phyloP scores from a whole-genome alignment of 306 rosid species.

The Calophaca sinica region DNA sequence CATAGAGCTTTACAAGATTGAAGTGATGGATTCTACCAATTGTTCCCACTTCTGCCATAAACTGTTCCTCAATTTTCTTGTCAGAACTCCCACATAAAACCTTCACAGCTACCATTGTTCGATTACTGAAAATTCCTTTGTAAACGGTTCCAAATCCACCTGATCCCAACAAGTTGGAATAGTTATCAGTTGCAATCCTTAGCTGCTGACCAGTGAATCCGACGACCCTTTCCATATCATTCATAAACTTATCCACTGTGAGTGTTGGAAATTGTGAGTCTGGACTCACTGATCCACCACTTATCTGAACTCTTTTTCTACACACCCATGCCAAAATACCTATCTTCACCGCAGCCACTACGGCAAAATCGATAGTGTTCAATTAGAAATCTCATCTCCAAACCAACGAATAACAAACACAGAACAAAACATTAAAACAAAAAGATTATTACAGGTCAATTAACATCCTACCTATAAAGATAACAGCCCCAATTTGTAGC shows the following conservation, averaged over 20 bases:
- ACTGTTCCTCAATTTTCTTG: slow-evolving; percentile 53
- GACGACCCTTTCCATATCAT: slow-evolving; percentile 56
- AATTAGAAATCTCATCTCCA: too few species aligned
- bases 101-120: slow-evolving; percentile 55
- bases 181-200: slow-evolving; percentile 53
- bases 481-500: not conserved
- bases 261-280: slow-evolving; percentile 35
- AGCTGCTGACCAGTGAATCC: slow-evolving; percentile 45
- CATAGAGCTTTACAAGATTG: slow-evolving; percentile 55
- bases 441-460: not conserved
- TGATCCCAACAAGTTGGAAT: slow-evolving; percentile 51
- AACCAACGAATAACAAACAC: not conserved
- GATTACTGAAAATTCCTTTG: slow-evolving; percentile 51
- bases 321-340: slow-evolving; percentile 17
- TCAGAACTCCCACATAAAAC: slow-evolving; percentile 45
- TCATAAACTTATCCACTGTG: slow-evolving; percentile 45
- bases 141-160: slow-evolving; percentile 61
- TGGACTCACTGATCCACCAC: not conserved
- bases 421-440: not conserved
- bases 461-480: not conserved
- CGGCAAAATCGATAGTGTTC: slow-evolving; percentile 40
- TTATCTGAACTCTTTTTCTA: not conserved
- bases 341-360: slow-evolving; percentile 28
- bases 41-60: slow-evolving; percentile 54
- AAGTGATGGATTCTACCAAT: slow-evolving; percentile 55